Percentiles rank a stretch among this genome's conserved stretches.
Evolutionary conservation across 495 filamentous ascomycete species (phyloP).

Genomic region (Xylaria telfairii): DNA sequence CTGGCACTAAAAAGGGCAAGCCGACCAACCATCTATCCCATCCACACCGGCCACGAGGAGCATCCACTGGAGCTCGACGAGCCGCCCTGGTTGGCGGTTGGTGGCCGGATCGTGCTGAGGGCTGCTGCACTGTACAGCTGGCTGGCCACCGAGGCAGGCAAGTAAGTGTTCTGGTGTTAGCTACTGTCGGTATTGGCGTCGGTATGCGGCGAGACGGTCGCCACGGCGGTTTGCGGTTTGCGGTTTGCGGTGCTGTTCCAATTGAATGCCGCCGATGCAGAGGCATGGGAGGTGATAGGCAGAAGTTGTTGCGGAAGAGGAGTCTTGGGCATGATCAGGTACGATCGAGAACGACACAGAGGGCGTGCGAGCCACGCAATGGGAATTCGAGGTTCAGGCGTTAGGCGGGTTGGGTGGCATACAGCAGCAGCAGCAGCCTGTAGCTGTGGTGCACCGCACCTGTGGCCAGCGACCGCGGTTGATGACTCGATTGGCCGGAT

Average conservation of each 20-base stretch:
- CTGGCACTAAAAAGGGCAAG: slow-evolving; percentile 24
- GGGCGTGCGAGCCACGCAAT: slow-evolving; percentile 1
- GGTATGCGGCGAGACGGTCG: neutral
- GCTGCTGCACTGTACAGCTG: too few relatives aligned
- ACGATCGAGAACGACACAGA: slow-evolving; percentile 13
- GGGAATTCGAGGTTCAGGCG: slow-evolving; percentile 9
- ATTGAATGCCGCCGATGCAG: neutral
- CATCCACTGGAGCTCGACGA: slow-evolving; percentile 7
- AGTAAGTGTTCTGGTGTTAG: too few relatives aligned
- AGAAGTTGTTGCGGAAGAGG: neutral
- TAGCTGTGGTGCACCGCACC: neutral
- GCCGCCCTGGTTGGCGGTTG: slow-evolving; percentile 3
- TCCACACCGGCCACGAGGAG: slow-evolving; percentile 23
- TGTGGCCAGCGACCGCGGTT: neutral
- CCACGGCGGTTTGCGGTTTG: neutral
- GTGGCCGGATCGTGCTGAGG: too few relatives aligned
- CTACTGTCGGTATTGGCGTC: too few relatives aligned
- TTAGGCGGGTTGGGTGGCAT: neutral
- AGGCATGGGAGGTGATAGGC: neutral
- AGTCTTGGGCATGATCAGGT: slow-evolving; percentile 14
- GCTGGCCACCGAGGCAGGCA: slow-evolving; percentile 22
- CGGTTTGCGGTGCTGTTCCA: slow-evolving; percentile 2
- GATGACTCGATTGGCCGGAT: slow-evolving; percentile 7
- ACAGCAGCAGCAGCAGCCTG: neutral
- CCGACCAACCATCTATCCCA: slow-evolving; percentile 17